Base-by-base conservation (phyloP, 148 eudicot genomes). In the Rhododendron griersonianum region DNA sequence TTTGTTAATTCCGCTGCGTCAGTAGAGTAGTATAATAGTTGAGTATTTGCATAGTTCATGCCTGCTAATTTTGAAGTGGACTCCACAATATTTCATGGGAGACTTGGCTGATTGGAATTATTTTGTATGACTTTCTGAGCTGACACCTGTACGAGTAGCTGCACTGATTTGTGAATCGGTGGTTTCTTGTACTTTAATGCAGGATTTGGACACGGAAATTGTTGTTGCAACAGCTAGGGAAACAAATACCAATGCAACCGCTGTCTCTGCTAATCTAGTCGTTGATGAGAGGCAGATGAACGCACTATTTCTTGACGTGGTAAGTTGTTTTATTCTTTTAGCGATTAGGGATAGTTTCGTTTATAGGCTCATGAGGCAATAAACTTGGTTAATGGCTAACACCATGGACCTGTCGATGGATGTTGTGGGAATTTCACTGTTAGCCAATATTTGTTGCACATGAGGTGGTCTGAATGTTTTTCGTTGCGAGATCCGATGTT, bases 261-360 rank as follows among this genome's bases (percentile, higher is more conserved):
- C 98, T 45, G 93, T 95, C 69, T 87, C 99, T 89, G 98, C 98
- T 85, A 93, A 93, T 90, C 76, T 97, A 87, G 83, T 91, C 15
- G 93, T 95, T 85, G 99, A 97, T 86, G 98, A 97, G 84, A 93
- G 98, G 90, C 96, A 97, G 86, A 97, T 97, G 99, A 97, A 97
- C 89, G 96, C 98, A 65, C 88, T 97, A 8, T 97, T 97, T 89
- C 96, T 97, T 76, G 98, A 97, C 84, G 85, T 97, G 90, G 99
- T 97, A 89, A 93, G 89, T 85, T 71, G 10, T 85, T 85, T 61
- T 51, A 15, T 45, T 13, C 23, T 30, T 82, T 61, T 59, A 11
- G 45, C 35, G 16, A 76, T 73, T n/a, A 28, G 14, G 16, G 21
- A 15, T 28, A 1, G 11, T 53, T 16, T 16, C 74, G 37, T 9